phyloP scores from a whole-genome alignment of 1,139 yeast species.

The Lodderomyces pseudojiufengensis region DNA sequence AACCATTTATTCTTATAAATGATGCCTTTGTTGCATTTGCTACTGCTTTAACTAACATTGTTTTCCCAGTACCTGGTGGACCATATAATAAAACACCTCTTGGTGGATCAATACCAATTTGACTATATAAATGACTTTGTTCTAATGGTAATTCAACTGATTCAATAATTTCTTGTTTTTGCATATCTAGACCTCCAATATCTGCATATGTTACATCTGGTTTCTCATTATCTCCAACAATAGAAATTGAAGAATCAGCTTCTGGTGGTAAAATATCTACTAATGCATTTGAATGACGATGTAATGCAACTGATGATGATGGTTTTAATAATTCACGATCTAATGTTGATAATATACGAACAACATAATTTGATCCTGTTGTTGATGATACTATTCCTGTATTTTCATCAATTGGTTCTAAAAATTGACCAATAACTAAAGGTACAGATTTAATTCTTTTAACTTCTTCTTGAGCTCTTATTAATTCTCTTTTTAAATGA shows the following conservation, averaged over 20 bases:
- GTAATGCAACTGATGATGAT: conserved; percentile 92
- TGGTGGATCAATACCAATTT: conserved; percentile 98
- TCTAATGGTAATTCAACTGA: conserved; percentile 97
- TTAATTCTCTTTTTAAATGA: conserved; percentile 87
- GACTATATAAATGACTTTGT: conserved; percentile 92
- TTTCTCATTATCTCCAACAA: conserved; percentile 90
- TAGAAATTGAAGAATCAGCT: conserved; percentile 94
- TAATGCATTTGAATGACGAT: conserved; percentile 95
- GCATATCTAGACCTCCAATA: conserved; percentile 99
- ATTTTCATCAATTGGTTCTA: conserved; percentile 95
- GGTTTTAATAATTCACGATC: conserved; percentile 94
- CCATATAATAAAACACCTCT: conserved; percentile 96
- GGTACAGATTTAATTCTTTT: conserved; percentile 97
- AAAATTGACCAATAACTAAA: conserved; percentile 93
- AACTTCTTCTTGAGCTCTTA: conserved; percentile 97
- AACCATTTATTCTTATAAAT: conserved; percentile 94
- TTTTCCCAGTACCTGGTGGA: conserved; percentile 99
- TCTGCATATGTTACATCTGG: conserved; percentile 90
- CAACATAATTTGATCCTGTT: conserved; percentile 96
- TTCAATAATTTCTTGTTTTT: conserved; percentile 96
- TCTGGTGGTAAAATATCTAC: conserved; percentile 98
- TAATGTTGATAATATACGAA: conserved; percentile 86
- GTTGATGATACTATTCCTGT: conserved; percentile 97
- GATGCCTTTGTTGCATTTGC: conserved; percentile 96
- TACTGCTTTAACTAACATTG: conserved; percentile 98